These are phyloP conservation scores for Melaleuca quinquenervia DNA, from an alignment of 345 rosid species.

Conservation along the genomic window DNA sequence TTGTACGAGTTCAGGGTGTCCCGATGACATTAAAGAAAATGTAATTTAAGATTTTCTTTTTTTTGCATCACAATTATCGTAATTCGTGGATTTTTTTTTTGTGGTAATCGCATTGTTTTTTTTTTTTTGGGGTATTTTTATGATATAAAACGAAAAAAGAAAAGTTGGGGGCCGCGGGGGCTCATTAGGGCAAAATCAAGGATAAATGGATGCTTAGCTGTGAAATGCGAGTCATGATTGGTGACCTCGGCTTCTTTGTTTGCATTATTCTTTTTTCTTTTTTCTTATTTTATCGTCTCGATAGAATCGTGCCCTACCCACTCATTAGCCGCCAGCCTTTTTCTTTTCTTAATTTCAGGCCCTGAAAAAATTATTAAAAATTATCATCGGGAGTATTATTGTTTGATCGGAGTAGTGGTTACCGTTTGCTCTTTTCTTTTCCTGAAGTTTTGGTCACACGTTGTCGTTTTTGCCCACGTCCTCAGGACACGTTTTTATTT, in stretches of 20 bases:
- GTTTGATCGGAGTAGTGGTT: neutral
- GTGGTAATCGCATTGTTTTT: too few species aligned
- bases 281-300: neutral
- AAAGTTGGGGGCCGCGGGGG: neutral
- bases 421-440: neutral
- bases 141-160: too few species aligned
- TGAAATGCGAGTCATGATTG: neutral
- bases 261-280: neutral
- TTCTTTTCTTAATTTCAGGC: neutral
- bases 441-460: neutral
- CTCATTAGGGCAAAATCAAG: neutral
- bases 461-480: neutral
- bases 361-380: neutral
- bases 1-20: too few species aligned
- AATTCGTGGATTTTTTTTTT: too few species aligned
- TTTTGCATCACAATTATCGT: too few species aligned
- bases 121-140: too few species aligned
- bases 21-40: too few species aligned
- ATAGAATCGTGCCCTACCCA: neutral
- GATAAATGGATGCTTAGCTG: conserved; percentile 3
- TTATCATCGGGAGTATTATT: neutral
- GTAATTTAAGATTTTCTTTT: too few species aligned
- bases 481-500: neutral
- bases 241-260: neutral
- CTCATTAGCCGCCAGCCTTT: neutral